Conservation (phyloP, 148 eudicot species). For the Camellia granthamiana region DNA sequence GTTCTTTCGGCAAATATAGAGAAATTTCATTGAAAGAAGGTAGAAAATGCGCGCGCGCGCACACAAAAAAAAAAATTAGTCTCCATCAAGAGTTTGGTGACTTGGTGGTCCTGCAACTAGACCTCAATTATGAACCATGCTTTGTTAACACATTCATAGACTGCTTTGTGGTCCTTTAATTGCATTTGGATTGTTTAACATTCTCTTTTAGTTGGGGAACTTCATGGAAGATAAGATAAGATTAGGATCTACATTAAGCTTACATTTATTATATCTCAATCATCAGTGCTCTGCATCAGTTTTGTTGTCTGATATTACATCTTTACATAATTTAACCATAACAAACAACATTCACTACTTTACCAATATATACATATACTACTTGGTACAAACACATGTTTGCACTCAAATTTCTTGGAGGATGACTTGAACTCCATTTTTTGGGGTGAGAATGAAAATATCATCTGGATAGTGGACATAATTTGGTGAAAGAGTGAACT, state of each 20-base stretch:
- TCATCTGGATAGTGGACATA: conserved; percentile 35
- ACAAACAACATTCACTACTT: not conserved
- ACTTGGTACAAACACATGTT: not conserved
- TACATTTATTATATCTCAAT: not conserved
- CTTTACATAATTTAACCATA: not conserved
- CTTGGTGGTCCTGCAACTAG: conserved; percentile 1
- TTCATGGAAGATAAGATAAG: not conserved
- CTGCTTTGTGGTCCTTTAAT: not conserved
- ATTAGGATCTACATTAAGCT: not conserved
- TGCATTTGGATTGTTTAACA: not conserved
- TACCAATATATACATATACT: not conserved
- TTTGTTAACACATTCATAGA: not conserved
- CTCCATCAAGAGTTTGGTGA: not conserved
- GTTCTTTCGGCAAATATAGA: too few relatives aligned
- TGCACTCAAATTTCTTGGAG: conserved; percentile 21
- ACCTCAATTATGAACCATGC: not conserved
- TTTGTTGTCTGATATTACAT: not conserved
- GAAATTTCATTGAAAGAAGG: too few relatives aligned
- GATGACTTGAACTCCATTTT: conserved; percentile 35
- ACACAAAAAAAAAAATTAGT: not conserved
- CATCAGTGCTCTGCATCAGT: not conserved
- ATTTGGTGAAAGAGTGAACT: conserved; percentile 30
- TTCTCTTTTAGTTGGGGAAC: not conserved
- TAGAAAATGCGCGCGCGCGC: too few relatives aligned
- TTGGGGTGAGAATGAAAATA: conserved; percentile 28